Base-by-base conservation (phyloP, 345 rosid species). In the Citrus sp. region DNA sequence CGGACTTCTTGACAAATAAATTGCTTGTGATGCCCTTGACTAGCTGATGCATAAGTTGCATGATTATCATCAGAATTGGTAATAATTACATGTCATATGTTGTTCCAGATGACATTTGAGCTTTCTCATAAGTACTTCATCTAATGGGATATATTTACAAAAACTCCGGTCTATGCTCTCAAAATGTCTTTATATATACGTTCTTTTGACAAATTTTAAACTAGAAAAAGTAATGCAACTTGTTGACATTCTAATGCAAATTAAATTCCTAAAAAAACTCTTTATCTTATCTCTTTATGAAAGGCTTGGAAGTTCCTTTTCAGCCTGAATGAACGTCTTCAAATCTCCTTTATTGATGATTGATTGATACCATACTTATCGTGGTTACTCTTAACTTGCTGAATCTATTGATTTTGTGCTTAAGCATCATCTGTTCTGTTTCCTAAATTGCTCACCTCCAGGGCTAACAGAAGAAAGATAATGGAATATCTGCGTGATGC, bases 391-490 rank as follows among this genome's bases (percentile, higher is more conserved):
- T 16, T 30, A 66, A 54, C 9, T 28, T 59, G 28, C 19, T 65
- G 60, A 79, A 51, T 60, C 14, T 73, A n/a, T 58, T n/a, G 32
- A 37, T 13, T 27, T 34, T 55, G 46, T 59, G 27, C 40, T 76
- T 54, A 18, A 60, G 68, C 13, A 24, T 67, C 71, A 64, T 46
- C 12, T 72, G n/a, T 79, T 56, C 28, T 74, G 38, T 56, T 54
- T 35, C 51, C 72, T 73, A 67, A 35, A 70, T 10, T 46, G 51
- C 51, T 12, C 51, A 46, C 51, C 79, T 75, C 55, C 83, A 94
- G 99, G 92, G 90, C 84, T 73, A 90, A 91, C 81, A 87, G 82
- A 83, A 82, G 77, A 71, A 88, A 84, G 82, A 82, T 95, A 84
- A 73, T 94, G 35, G 92, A 92, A 70, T 86, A 81, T 85, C 86